Conservation (phyloP, 2,329 filamentous ascomycete species). For the Periconia macrospinosa region DNA sequence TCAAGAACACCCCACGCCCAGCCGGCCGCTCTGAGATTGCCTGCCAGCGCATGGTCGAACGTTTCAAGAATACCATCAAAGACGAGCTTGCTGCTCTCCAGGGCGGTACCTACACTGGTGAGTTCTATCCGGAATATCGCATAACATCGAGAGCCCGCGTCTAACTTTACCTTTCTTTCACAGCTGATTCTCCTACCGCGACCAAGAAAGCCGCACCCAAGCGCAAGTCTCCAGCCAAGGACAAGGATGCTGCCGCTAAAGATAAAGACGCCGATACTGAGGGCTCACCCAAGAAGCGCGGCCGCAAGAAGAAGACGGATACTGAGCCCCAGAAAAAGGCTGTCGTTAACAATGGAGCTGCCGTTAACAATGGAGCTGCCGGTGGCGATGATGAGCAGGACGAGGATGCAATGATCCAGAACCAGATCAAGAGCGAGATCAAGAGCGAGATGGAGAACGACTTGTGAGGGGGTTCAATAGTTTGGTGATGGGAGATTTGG, state of each 20-base stretch:
- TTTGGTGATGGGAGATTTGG: too few species aligned
- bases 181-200: neutral
- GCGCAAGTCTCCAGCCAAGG: constrained; percentile 18
- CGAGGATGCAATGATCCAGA: too few species aligned
- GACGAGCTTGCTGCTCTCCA: constrained; percentile 19
- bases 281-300: constrained; percentile 13
- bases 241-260: neutral
- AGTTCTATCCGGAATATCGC: neutral
- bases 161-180: too few species aligned
- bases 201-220: constrained; percentile 14
- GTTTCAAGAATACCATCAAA: constrained; percentile 27
- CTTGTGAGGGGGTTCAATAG: too few species aligned
- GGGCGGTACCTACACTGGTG: constrained; percentile 8
- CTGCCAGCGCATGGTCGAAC: constrained; percentile 22
- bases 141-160: too few species aligned
- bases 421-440: too few species aligned
- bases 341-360: neutral
- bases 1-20: constrained; percentile 22
- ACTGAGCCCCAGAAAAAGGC: neutral
- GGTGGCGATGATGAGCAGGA: too few species aligned
- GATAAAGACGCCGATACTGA: constrained; percentile 1
- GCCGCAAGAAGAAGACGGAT: constrained; percentile 3
- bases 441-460: too few species aligned
- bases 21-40: constrained; percentile 17
- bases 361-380: neutral